phyloP scores from a whole-genome alignment of 2,329 filamentous ascomycete genomes.

The Blastomyces emzantsi region DNA sequence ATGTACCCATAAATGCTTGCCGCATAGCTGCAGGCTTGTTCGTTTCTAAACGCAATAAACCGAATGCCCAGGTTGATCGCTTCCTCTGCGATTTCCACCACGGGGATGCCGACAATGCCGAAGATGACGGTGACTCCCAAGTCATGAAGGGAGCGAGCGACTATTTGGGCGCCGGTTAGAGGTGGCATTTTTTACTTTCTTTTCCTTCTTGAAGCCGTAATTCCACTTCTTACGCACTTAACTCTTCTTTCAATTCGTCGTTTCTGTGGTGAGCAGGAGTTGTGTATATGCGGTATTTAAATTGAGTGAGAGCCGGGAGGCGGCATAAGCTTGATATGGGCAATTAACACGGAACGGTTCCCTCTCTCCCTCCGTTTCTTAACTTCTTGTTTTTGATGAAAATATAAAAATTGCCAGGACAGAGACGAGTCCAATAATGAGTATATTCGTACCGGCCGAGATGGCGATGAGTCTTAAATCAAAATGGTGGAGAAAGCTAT shows the following conservation, averaged over 20 bases:
- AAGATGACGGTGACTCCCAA: slow-evolving; percentile 45
- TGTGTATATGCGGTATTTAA: neutral
- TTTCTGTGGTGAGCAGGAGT: neutral
- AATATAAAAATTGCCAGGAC: neutral
- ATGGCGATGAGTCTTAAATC: neutral
- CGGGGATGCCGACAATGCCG: slow-evolving; percentile 47
- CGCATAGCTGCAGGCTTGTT: slow-evolving; percentile 51
- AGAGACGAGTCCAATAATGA: neutral
- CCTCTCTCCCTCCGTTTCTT: neutral
- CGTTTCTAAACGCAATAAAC: slow-evolving; percentile 51
- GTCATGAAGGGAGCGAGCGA: slow-evolving; percentile 42
- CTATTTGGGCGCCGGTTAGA: slow-evolving; percentile 37
- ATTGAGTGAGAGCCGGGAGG: neutral
- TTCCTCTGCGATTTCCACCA: slow-evolving; percentile 50
- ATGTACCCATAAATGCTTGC: slow-evolving; percentile 52
- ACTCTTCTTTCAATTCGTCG: neutral
- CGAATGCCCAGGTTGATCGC: slow-evolving; percentile 48
- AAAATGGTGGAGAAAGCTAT: neutral
- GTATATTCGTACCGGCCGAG: neutral
- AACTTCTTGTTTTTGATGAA: neutral
- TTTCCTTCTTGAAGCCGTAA: neutral
- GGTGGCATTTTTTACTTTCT: slow-evolving; percentile 5
- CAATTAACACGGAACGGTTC: neutral
- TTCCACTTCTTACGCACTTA: neutral
- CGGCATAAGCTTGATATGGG: neutral